Evolutionary conservation across 257 asterid genomes (phyloP).

Genomic region (Thymus quinquecostatus): DNA sequence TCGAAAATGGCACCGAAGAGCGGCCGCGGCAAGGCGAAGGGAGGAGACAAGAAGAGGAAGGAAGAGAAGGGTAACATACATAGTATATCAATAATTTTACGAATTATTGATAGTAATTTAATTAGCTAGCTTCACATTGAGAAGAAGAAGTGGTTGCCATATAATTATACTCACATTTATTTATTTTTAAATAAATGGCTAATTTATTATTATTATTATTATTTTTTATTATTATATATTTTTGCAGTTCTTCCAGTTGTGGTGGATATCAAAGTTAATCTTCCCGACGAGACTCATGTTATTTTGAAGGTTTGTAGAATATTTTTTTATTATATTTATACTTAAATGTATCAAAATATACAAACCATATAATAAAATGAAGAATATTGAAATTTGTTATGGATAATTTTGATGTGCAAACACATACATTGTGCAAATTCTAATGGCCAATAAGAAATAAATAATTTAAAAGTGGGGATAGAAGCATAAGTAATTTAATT

Average conservation of each 20-base stretch:
- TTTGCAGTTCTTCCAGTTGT: slow-evolving; percentile 88
- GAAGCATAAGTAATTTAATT: not conserved
- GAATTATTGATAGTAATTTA: not conserved
- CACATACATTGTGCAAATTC: slow-evolving; percentile 9
- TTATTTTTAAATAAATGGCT: not conserved
- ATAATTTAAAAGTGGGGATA: too few relatives aligned
- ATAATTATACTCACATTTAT: not conserved
- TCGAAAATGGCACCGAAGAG: slow-evolving; percentile 87
- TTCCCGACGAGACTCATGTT: slow-evolving; percentile 79
- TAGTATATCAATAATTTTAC: not conserved
- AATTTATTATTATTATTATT: not conserved
- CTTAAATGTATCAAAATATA: not conserved
- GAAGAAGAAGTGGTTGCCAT: not conserved
- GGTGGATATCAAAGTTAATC: slow-evolving; percentile 80
- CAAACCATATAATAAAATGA: too few relatives aligned
- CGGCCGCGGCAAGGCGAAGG: slow-evolving; percentile 83
- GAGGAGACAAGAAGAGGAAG: slow-evolving; percentile 94
- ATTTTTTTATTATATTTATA: not conserved
- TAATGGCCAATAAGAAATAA: slow-evolving; percentile 21
- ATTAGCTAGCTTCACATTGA: not conserved
- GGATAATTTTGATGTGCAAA: not conserved
- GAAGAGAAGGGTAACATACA: slow-evolving; percentile 71
- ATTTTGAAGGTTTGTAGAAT: slow-evolving; percentile 69
- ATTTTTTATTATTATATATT: not conserved
- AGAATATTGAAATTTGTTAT: not conserved